A percentile compares a stretch with the other conserved stretches of the same genome.
Evolutionary conservation across 1,284 basidiomycete species (phyloP).

Genomic region (Moesziomyces parantarcticus): DNA sequence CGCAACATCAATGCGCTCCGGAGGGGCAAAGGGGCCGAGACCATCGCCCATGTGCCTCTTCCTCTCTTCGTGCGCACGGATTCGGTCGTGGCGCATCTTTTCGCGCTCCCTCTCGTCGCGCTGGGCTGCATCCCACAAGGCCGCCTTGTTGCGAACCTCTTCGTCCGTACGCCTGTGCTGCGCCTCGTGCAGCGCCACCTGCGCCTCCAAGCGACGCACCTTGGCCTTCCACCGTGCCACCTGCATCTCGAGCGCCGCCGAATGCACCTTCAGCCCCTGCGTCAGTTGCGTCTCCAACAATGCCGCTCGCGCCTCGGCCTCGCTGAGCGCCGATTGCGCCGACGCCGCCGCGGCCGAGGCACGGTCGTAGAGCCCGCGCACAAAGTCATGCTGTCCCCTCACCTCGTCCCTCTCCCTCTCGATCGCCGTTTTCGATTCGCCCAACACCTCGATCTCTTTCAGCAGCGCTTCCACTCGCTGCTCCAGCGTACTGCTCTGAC

Average conservation of each 20-base stretch:
- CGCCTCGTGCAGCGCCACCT: constrained; percentile 2
- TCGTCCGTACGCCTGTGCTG: constrained; percentile 12
- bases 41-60: not conserved
- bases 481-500: constrained; percentile 4
- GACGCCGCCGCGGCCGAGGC: constrained; percentile 15
- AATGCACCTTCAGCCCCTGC: constrained; percentile 24
- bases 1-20: not conserved
- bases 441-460: constrained; percentile 10
- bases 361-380: constrained; percentile 33
- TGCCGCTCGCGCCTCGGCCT: not conserved
- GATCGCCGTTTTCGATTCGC: not conserved
- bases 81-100: constrained; percentile 6
- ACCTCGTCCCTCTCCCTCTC: constrained; percentile 4
- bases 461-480: constrained; percentile 1
- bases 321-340: not conserved
- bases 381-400: constrained; percentile 29
- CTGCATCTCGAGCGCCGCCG: not conserved
- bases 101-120: constrained; percentile 16
- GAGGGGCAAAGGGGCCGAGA: not conserved
- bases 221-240: constrained; percentile 15
- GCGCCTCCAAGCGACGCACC: constrained; percentile 6
- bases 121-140: constrained; percentile 28
- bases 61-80: constrained; percentile 14
- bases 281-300: constrained; percentile 13
- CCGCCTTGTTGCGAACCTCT: constrained; percentile 24